Evolutionary conservation across 2,329 filamentous ascomycete genomes (phyloP).

Genomic region (Coniochaeta ligniaria): DNA sequence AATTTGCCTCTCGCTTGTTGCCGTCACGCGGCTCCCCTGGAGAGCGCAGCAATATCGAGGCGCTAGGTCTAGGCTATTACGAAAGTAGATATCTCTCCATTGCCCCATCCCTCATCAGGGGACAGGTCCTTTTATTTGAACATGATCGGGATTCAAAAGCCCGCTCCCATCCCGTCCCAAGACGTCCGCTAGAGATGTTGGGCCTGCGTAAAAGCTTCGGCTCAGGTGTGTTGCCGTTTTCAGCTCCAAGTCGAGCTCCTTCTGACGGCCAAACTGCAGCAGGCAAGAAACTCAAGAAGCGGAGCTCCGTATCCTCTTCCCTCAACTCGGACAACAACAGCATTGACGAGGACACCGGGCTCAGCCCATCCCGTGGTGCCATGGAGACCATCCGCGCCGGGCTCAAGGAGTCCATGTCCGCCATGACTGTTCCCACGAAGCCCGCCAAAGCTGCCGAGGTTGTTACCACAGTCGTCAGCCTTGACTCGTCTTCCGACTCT

Average conservation of each 20-base stretch:
- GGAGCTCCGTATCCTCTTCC: constrained; percentile 9
- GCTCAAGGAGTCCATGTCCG: constrained; percentile 9
- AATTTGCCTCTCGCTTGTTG: not conserved
- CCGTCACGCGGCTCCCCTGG: not conserved
- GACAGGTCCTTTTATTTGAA: not conserved
- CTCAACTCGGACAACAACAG: constrained; percentile 6
- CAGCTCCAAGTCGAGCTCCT: constrained; percentile 2
- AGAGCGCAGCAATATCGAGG: not conserved
- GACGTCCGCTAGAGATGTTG: constrained; percentile 4
- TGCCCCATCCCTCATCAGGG: not conserved
- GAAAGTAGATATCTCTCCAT: not conserved
- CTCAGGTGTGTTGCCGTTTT: constrained; percentile 5
- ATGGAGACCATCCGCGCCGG: constrained; percentile 13
- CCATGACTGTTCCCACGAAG: constrained; percentile 5
- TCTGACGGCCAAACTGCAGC: not conserved
- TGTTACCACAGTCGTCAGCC: constrained; percentile 1
- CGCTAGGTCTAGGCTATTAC: not conserved
- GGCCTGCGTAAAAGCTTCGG: constrained; percentile 9
- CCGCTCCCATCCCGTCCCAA: not conserved
- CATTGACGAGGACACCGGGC: constrained; percentile 4
- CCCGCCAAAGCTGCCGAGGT: constrained; percentile 6
- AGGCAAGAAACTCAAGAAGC: constrained; percentile 8
- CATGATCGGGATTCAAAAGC: not conserved
- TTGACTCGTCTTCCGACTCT: constrained; percentile 3
- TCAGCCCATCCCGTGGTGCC: constrained; percentile 2